These are phyloP conservation scores for Xenosphaeropsis pyriputrescens DNA, from an alignment of 2,329 filamentous ascomycete genomes.

Conservation along the genomic window DNA sequence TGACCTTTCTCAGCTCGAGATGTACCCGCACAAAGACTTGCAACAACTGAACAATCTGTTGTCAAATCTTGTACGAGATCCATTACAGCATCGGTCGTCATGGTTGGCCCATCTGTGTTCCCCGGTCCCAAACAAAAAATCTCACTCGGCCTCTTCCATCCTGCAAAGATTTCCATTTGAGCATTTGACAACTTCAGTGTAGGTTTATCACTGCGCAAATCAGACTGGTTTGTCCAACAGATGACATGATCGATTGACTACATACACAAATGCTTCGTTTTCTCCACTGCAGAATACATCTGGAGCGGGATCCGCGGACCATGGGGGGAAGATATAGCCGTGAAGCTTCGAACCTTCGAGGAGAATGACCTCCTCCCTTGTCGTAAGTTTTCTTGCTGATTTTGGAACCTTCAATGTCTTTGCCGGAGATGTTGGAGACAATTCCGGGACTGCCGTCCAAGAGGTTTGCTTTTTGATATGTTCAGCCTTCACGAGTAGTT, in stretches of 20 bases:
- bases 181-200: slow-evolving; percentile 58
- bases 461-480: slow-evolving; percentile 42
- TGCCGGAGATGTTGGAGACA: neutral
- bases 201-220: slow-evolving; percentile 42
- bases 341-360: slow-evolving; percentile 67
- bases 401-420: slow-evolving; percentile 18
- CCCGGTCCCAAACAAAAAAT: slow-evolving; percentile 27
- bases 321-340: slow-evolving; percentile 72
- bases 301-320: slow-evolving; percentile 48
- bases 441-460: slow-evolving; percentile 6
- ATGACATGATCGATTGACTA: slow-evolving; percentile 7
- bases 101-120: slow-evolving; percentile 26
- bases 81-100: slow-evolving; percentile 41
- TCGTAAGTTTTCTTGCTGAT: slow-evolving; percentile 46
- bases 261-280: slow-evolving; percentile 49
- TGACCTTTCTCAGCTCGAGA: slow-evolving; percentile 55
- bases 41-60: slow-evolving; percentile 93
- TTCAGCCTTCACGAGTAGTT: slow-evolving; percentile 60
- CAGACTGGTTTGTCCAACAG: too few relatives aligned
- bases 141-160: slow-evolving; percentile 68
- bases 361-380: slow-evolving; percentile 62
- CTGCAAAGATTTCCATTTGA: slow-evolving; percentile 63
- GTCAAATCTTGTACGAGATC: slow-evolving; percentile 93
- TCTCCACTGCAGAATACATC: slow-evolving; percentile 43
- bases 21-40: slow-evolving; percentile 75